Evolutionary conservation across 345 rosid species (phyloP).

Genomic region (Noccaea bulbosa): DNA sequence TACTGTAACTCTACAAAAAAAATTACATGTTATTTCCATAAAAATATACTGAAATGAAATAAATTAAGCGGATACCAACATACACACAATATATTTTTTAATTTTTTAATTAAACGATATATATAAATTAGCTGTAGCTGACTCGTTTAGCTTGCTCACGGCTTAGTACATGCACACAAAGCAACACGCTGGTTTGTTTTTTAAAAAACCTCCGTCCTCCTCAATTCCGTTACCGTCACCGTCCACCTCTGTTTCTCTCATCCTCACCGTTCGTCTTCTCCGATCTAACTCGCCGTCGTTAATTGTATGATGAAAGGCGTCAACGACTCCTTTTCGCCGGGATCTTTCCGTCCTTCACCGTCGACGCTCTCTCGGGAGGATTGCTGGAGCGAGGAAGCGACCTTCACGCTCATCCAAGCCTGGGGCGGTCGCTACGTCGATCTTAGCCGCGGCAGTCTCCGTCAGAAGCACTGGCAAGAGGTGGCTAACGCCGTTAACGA

Average conservation of each 20-base stretch:
- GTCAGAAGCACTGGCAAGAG: slow-evolving; percentile 99
- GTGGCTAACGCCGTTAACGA: slow-evolving; percentile 94
- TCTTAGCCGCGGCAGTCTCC: slow-evolving; percentile 91
- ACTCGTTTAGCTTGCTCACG: slow-evolving; percentile 25
- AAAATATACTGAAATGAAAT: background rate
- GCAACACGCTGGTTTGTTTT: slow-evolving; percentile 16
- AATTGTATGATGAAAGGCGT: slow-evolving; percentile 44
- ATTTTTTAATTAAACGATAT: background rate
- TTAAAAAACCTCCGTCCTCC: slow-evolving; percentile 27
- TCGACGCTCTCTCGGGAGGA: slow-evolving; percentile 71
- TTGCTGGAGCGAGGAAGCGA: slow-evolving; percentile 99
- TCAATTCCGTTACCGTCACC: slow-evolving; percentile 41
- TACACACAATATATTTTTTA: too few relatives aligned
- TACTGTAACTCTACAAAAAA: background rate
- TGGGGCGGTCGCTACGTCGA: slow-evolving; percentile 94
- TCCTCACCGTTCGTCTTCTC: slow-evolving; percentile 37
- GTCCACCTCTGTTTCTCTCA: slow-evolving; percentile 31
- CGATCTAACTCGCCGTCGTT: slow-evolving; percentile 30
- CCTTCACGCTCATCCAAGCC: slow-evolving; percentile 85
- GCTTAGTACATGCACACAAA: slow-evolving; percentile 33
- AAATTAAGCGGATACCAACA: background rate
- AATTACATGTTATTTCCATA: background rate
- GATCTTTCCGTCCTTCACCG: slow-evolving; percentile 59
- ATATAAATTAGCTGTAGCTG: slow-evolving; percentile 1
- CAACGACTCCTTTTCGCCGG: slow-evolving; percentile 47